These are phyloP conservation scores for Kodamaea kaohsiungensis DNA, from an alignment of 805 yeast genomes.

Conservation along the genomic window DNA sequence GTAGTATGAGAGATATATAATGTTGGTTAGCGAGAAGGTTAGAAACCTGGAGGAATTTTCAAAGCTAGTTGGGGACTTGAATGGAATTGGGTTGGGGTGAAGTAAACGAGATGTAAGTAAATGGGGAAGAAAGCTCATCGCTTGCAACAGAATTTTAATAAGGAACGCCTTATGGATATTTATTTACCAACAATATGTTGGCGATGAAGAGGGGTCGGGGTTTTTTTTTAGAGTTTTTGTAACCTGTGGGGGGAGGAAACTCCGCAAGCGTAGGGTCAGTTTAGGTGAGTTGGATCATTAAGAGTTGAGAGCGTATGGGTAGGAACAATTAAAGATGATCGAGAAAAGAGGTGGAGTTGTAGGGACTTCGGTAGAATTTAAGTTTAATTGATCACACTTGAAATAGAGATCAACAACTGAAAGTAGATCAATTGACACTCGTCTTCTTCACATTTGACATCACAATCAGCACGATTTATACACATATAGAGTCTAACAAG, in stretches of 20 bases:
- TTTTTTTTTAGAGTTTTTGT: background rate
- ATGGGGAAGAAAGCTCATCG: background rate
- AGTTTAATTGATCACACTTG: too few species aligned
- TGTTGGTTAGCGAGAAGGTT: too few species aligned
- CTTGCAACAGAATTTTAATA: background rate
- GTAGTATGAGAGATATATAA: too few species aligned
- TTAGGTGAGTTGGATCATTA: background rate
- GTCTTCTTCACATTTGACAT: background rate
- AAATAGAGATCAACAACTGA: background rate
- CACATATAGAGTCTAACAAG: background rate
- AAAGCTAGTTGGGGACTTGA: background rate
- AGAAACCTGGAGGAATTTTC: too few species aligned
- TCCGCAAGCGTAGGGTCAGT: background rate
- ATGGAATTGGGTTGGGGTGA: background rate
- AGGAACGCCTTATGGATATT: slow-evolving; percentile 1
- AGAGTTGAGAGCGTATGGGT: too few species aligned
- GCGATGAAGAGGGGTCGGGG: background rate
- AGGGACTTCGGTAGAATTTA: background rate
- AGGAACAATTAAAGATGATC: background rate
- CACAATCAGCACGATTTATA: background rate
- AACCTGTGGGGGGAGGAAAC: background rate
- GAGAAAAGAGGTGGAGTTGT: background rate
- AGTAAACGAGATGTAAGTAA: background rate
- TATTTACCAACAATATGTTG: background rate
- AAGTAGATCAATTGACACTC: background rate